Conservation (phyloP, 768 basidiomycete species). For the Amanita subjunquillea region DNA sequence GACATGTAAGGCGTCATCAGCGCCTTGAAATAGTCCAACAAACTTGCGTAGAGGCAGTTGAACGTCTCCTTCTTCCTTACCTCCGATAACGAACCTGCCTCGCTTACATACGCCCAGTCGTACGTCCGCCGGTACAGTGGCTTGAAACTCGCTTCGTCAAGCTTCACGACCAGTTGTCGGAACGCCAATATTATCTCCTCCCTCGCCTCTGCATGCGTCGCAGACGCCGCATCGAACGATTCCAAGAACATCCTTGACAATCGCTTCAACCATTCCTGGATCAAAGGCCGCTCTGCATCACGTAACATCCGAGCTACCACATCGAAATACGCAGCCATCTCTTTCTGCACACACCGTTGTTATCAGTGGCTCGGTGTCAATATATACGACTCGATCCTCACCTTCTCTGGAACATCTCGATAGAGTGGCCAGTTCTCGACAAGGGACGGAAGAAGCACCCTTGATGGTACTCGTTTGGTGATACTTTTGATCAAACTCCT, state of each 20-base stretch:
- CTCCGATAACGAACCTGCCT: constrained; percentile 26
- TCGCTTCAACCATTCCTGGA: constrained; percentile 55
- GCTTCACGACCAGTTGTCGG: constrained; percentile 81
- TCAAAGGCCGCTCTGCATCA: constrained; percentile 48
- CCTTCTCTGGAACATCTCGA: constrained; percentile 24
- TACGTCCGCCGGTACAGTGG: constrained; percentile 86
- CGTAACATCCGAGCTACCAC: constrained; percentile 58
- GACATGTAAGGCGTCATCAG: constrained; percentile 91
- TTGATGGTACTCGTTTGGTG: constrained; percentile 61
- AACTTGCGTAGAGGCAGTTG: constrained; percentile 56
- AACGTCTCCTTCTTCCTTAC: constrained; percentile 52
- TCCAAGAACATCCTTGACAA: constrained; percentile 75
- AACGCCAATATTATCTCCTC: constrained; percentile 50
- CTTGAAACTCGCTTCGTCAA: constrained; percentile 86
- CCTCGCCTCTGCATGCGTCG: constrained; percentile 19
- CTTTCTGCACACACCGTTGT: constrained; percentile 13
- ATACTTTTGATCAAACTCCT: constrained; percentile 47
- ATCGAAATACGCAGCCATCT: constrained; percentile 50
- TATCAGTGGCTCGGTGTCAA: neutral
- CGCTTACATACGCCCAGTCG: constrained; percentile 85
- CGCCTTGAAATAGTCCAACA: constrained; percentile 84
- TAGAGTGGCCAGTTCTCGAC: constrained; percentile 42
- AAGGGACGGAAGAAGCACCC: constrained; percentile 57
- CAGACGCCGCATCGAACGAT: constrained; percentile 49
- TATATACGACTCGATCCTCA: constrained; percentile 10